Evolutionary conservation across 2,329 filamentous ascomycete genomes (phyloP).

Genomic region (Didymella lethalis): DNA sequence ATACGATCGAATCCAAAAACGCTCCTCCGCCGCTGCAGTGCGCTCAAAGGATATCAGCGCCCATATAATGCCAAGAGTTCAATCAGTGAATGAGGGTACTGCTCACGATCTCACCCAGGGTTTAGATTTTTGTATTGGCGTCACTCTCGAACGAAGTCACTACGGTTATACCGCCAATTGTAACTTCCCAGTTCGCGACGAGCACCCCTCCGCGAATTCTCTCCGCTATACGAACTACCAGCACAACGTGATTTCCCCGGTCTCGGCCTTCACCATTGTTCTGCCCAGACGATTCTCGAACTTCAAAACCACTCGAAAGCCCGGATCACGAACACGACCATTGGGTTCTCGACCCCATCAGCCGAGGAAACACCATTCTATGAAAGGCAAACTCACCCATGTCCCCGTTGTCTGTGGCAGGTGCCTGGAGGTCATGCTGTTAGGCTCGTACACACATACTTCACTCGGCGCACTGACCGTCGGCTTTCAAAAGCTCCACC

Average conservation of each 20-base stretch:
- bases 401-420: background rate
- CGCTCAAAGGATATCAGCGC: constrained; percentile 1
- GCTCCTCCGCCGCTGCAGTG: constrained; percentile 11
- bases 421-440: background rate
- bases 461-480: background rate
- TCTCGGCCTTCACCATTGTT: too few relatives aligned
- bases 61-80: background rate
- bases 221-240: background rate
- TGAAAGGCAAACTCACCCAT: background rate
- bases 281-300: background rate
- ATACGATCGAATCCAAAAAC: constrained; percentile 44
- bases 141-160: background rate
- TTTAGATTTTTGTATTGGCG: background rate
- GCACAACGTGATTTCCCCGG: background rate
- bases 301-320: background rate
- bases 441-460: background rate
- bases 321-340: background rate
- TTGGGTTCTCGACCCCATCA: background rate
- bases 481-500: background rate
- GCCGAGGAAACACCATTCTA: background rate
- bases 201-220: background rate
- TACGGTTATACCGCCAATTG: background rate
- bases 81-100: background rate
- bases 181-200: background rate
- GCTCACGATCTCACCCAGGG: background rate